These are phyloP conservation scores for Fusarium musae DNA, from an alignment of 2,329 filamentous ascomycete species.

Conservation along the genomic window DNA sequence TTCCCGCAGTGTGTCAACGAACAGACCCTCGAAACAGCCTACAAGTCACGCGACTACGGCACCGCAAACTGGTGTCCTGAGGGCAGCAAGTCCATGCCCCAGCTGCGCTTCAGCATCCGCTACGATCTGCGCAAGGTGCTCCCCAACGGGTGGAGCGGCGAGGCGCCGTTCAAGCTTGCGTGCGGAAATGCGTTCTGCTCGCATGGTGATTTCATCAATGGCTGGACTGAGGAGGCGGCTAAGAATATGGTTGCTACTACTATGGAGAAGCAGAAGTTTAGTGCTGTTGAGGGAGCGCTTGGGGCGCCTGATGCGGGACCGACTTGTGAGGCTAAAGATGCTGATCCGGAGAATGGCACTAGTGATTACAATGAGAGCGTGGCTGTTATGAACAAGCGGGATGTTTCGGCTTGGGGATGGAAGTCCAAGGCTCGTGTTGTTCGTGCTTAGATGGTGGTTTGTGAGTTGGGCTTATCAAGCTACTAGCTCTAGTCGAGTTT, in stretches of 20 bases:
- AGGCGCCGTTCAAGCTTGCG: conserved; percentile 56
- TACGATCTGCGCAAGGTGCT: conserved; percentile 57
- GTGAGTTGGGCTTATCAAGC: not conserved
- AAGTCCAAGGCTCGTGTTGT: conserved; percentile 26
- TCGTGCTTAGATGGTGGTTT: conserved; percentile 4
- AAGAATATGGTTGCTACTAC: conserved; percentile 54
- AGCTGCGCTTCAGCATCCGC: conserved; percentile 59
- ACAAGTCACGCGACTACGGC: conserved; percentile 31
- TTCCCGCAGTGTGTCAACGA: conserved; percentile 41
- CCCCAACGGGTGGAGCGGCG: conserved; percentile 57
- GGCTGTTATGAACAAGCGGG: conserved; percentile 34
- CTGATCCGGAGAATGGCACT: conserved; percentile 54
- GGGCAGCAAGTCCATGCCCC: conserved; percentile 58
- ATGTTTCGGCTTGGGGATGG: conserved; percentile 32
- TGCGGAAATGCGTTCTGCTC: conserved; percentile 55
- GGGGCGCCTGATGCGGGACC: conserved; percentile 24
- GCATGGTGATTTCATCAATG: conserved; percentile 62
- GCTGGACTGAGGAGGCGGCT: conserved; percentile 49
- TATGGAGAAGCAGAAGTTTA: conserved; percentile 50
- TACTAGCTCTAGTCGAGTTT: not conserved
- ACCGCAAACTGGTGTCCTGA: conserved; percentile 52
- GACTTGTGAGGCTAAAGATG: conserved; percentile 50
- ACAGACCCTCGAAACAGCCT: conserved; percentile 35
- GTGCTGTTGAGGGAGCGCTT: conserved; percentile 43
- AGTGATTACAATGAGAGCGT: conserved; percentile 49